Evolutionary conservation across 495 filamentous ascomycete genomes (phyloP), one percentile per base, ranked within the genome.

Genomic region (Daldinia decipiens): DNA sequence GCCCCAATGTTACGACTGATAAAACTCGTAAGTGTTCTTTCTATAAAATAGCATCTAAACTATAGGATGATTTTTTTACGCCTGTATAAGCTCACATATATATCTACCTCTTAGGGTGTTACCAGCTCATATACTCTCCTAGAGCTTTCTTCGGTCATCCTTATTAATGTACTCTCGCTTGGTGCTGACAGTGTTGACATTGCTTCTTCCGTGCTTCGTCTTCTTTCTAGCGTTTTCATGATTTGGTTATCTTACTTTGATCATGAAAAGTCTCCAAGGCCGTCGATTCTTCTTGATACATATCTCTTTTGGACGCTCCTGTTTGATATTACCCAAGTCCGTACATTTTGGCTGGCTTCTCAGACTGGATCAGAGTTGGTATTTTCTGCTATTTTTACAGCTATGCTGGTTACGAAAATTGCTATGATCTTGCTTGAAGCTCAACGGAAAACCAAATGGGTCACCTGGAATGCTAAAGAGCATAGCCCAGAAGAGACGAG

Each of bases 401-500:
- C 82, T 7, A 69, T 80, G 0, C 58, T 87, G 6, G 81, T 66
- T 1, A 60, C 85, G 31, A 90, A 88, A 52, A 5, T 80, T 2
- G 60, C 83, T 21, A 75, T 89, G 0, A 74, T 86, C 4, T 21
- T 87, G 4, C 74, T 86, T 9, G 88, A 90, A 68, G 79, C 84
- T 0, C 67, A 81, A n/a, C 83, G 87, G 59, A 91, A 90, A 76
- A 11, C 64, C 2, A 63, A 40, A 67, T 73, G 60, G 67, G 38
- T 71, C 6, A 66, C 77, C 21, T 88, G 82, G 70, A 69, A 73
- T n/a, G 43, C 72, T 12, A 79, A 81, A 50, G 81, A 87, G 3
- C 74, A 72, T 52, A 76, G 71, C n/a, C 87, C 87, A 0, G 89
- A 92, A 66, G 85, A 84, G 12, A 87, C 82, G 0, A 84, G 81